These are phyloP conservation scores for Lactarius hatsudake DNA, from an alignment of 768 basidiomycete genomes.

Conservation along the genomic window DNA sequence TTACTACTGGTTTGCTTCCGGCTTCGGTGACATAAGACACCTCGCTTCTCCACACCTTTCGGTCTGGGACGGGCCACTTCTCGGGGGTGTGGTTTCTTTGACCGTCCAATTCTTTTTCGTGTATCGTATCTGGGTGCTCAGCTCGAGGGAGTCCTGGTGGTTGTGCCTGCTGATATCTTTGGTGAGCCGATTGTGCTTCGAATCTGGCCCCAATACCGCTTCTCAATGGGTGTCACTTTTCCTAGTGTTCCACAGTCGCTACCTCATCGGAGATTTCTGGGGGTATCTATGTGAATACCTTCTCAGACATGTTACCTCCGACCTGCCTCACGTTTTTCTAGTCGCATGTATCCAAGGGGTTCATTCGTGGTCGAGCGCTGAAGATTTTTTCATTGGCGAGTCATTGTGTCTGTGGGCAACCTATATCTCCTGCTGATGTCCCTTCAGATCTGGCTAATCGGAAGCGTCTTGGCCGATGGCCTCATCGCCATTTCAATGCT, in stretches of 20 bases:
- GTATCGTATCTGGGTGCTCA: neutral
- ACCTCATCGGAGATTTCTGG: neutral
- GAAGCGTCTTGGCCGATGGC: neutral
- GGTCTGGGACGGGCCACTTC: neutral
- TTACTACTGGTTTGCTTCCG: conserved; percentile 12
- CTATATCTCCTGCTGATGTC: neutral
- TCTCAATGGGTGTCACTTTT: neutral
- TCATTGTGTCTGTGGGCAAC: neutral
- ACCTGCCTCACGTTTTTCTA: neutral
- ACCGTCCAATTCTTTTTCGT: neutral
- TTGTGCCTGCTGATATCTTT: neutral
- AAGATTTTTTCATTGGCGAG: neutral
- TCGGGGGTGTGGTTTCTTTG: neutral
- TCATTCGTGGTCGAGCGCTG: neutral
- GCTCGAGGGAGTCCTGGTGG: neutral
- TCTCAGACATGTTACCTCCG: neutral
- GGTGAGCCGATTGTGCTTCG: neutral
- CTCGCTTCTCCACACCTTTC: neutral
- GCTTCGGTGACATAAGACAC: conserved; percentile 23
- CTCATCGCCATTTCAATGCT: neutral
- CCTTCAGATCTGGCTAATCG: neutral
- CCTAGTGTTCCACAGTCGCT: neutral
- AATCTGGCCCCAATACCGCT: neutral
- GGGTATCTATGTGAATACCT: neutral
- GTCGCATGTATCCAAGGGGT: neutral